phyloP scores from a whole-genome alignment of 140 eudicot genomes.

The Bidens hawaiensis region DNA sequence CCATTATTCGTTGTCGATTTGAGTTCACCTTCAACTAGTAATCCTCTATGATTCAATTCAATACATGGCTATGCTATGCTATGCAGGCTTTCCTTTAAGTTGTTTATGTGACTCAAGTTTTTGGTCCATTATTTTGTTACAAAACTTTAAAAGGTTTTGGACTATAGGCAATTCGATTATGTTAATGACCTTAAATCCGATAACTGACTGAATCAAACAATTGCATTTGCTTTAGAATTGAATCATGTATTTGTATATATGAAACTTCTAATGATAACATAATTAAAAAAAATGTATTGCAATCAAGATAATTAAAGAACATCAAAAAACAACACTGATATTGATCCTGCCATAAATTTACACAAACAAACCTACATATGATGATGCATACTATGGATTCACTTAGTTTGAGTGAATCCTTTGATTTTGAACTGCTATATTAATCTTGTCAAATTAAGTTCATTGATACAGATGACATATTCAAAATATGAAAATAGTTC shows the following conservation, averaged over 20 bases:
- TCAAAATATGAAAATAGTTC: constrained; percentile 33
- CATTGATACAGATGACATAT: constrained; percentile 24
- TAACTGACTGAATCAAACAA: too few species aligned
- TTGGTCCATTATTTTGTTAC: background rate
- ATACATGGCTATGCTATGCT: background rate
- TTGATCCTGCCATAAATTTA: too few species aligned
- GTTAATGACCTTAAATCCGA: too few species aligned
- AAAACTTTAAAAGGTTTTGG: background rate
- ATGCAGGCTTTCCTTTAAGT: background rate
- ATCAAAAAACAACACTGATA: constrained; percentile 31
- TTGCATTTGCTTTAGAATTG: constrained; percentile 18
- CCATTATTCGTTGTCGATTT: background rate
- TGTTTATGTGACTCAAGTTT: background rate
- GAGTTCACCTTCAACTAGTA: background rate
- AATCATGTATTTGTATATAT: constrained; percentile 18
- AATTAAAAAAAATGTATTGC: constrained; percentile 27
- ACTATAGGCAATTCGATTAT: too few species aligned
- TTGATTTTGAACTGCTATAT: constrained; percentile 19
- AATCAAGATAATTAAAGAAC: constrained; percentile 24
- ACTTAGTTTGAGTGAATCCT: constrained; percentile 15
- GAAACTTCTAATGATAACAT: constrained; percentile 16
- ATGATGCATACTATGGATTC: constrained; percentile 28
- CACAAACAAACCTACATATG: constrained; percentile 24
- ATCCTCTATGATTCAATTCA: too few species aligned
- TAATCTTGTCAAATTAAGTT: constrained; percentile 21